phyloP scores from a whole-genome alignment of 371 early-diverging fungal species.

The Rhizopus sp. region DNA sequence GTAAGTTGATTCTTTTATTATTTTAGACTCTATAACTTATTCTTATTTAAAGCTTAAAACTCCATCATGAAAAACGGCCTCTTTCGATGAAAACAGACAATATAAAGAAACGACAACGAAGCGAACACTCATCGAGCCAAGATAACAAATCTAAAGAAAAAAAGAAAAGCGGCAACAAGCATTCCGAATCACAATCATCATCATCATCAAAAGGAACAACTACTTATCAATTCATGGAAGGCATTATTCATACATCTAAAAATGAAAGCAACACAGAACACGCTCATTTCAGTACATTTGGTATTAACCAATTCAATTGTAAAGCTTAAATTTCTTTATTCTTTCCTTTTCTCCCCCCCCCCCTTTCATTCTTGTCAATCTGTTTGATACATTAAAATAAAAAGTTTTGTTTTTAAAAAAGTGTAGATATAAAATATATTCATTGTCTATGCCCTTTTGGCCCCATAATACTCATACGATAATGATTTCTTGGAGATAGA shows the following conservation, averaged over 20 bases:
- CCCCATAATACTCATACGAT: no score
- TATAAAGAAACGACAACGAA: conserved; percentile 78
- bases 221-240: conserved; percentile 1
- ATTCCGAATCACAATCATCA: background rate
- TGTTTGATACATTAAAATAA: conserved; percentile 1
- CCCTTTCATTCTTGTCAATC: background rate
- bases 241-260: background rate
- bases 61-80: conserved; percentile 84
- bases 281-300: background rate
- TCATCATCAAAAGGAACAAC: background rate
- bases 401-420: background rate
- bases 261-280: background rate
- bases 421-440: no score
- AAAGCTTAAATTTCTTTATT: conserved; percentile 2
- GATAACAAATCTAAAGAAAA: background rate
- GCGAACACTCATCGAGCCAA: conserved; percentile 33
- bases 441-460: no score
- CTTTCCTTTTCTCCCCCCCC: conserved; percentile 1
- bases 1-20: conserved; percentile 36
- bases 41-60: conserved; percentile 50
- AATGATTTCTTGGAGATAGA: no score
- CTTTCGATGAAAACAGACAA: conserved; percentile 75
- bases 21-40: background rate
- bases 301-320: conserved; percentile 2
- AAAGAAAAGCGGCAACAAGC: background rate